Evolutionary conservation across 768 basidiomycete genomes (phyloP).

Genomic region (Hygrocybe punicea): DNA sequence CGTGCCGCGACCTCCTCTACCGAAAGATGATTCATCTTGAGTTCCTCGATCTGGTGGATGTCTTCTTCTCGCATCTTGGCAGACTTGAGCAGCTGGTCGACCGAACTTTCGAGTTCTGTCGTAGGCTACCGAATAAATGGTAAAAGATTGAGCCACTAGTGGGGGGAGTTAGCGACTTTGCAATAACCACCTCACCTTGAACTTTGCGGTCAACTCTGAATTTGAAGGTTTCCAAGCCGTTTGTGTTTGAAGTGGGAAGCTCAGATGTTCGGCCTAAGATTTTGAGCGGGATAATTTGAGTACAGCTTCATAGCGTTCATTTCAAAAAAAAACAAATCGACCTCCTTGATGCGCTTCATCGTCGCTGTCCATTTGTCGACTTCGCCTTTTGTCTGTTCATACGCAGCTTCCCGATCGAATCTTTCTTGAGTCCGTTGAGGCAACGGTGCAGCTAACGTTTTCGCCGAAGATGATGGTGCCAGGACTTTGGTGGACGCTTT

Average conservation of each 20-base stretch:
- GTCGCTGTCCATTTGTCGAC: slow-evolving; percentile 91
- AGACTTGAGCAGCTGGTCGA: slow-evolving; percentile 73
- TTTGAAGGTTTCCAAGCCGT: slow-evolving; percentile 57
- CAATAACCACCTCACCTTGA: slow-evolving; percentile 53
- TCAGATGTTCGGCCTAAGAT: slow-evolving; percentile 77
- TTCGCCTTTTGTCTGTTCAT: slow-evolving; percentile 88
- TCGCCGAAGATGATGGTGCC: slow-evolving; percentile 46
- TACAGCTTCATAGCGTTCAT: not conserved
- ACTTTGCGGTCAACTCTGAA: slow-evolving; percentile 75
- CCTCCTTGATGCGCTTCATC: slow-evolving; percentile 90
- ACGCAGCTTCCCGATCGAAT: slow-evolving; percentile 89
- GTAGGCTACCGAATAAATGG: slow-evolving; percentile 61
- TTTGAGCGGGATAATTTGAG: too few relatives aligned
- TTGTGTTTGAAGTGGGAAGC: slow-evolving; percentile 77
- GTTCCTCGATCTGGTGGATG: slow-evolving; percentile 74
- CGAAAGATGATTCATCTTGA: slow-evolving; percentile 76
- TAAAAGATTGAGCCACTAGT: not conserved
- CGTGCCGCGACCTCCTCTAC: slow-evolving; percentile 84
- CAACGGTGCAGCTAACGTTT: slow-evolving; percentile 71
- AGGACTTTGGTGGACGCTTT: slow-evolving; percentile 69
- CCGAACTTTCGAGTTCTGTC: slow-evolving; percentile 78
- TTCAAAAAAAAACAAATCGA: slow-evolving; percentile 21
- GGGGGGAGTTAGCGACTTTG: not conserved
- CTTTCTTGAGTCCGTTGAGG: slow-evolving; percentile 85
- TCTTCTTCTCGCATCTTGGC: slow-evolving; percentile 84